A percentile compares a stretch with the other conserved stretches of the same genome.
phyloP scores from a whole-genome alignment of 805 yeast genomes.

The Metschnikowia koreensis region DNA sequence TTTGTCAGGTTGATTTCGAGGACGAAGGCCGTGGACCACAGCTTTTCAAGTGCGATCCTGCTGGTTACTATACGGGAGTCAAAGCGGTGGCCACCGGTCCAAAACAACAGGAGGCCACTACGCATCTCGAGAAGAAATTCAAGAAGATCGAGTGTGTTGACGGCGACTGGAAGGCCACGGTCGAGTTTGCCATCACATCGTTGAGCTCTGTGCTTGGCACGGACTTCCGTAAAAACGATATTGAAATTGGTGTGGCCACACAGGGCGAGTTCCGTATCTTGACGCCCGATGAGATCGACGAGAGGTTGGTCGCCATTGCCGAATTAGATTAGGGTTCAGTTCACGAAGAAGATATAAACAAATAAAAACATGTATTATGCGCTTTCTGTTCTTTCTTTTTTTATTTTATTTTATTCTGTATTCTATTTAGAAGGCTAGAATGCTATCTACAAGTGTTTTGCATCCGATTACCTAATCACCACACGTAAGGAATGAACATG shows the following conservation, averaged over 20 bases:
- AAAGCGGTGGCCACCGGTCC: conserved; percentile 96
- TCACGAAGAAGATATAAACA: not conserved
- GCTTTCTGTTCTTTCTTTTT: no score
- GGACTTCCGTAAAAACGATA: conserved; percentile 89
- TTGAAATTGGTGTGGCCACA: conserved; percentile 89
- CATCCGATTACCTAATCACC: conserved; percentile 31
- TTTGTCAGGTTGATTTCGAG: conserved; percentile 61
- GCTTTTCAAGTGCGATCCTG: conserved; percentile 92
- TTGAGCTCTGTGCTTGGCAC: conserved; percentile 85
- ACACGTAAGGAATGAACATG: conserved; percentile 84
- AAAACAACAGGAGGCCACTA: conserved; percentile 92
- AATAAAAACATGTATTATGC: not conserved
- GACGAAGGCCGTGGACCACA: conserved; percentile 91
- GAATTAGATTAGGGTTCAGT: conserved; percentile 70
- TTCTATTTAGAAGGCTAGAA: no score
- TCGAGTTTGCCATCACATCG: conserved; percentile 84
- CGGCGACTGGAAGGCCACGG: conserved; percentile 87
- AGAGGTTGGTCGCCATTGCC: conserved; percentile 88
- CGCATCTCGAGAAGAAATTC: conserved; percentile 84
- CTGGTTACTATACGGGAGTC: conserved; percentile 89
- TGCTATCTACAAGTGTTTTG: no score
- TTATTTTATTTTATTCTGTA: no score
- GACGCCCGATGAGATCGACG: conserved; percentile 87
- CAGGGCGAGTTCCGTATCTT: conserved; percentile 69
- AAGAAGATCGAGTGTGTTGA: conserved; percentile 64